Base-by-base conservation (phyloP, 805 yeast species). In the Cyberlindnera maclurae region DNA sequence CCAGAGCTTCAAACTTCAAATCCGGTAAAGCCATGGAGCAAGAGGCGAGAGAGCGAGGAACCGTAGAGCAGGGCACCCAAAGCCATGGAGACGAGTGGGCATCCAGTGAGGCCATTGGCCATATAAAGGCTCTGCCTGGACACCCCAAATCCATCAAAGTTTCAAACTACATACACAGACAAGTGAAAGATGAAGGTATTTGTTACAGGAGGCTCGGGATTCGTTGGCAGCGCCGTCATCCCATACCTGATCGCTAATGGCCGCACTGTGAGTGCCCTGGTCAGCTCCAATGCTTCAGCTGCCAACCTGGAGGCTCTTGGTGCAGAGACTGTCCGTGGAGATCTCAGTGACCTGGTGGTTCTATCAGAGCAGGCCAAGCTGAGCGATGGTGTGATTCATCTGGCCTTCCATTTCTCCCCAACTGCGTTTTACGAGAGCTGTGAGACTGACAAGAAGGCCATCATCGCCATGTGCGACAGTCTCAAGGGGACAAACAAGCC, bases 151-250 rank as follows among this genome's bases (percentile, higher is more conserved):
- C n/a, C n/a, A n/a, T n/a, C n/a, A n/a, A n/a, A n/a, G n/a, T n/a
- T n/a, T n/a, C n/a, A n/a, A n/a, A n/a, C n/a, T n/a, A n/a, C n/a
- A n/a, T n/a, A n/a, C n/a, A n/a, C n/a, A n/a, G n/a, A n/a, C n/a
- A n/a, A n/a, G n/a, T n/a, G n/a, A n/a, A n/a, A n/a, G n/a, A 52
- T 54, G 54, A 60, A 54, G 38, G 50, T 52, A 13, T 62, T 63
- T 45, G 52, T 64, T 27, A 62, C 68, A 15, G 67, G 68, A 26
- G 67, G 52, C 16, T 44, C 64, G 5, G 67, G 68, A 0, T 62
- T 52, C 38, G 45, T 63, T 30, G 69, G 68, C 1, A 27, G 51
- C 0, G 38, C 39, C 2, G 49, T 57, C 13, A 41, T 52, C 17
- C 33, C 50, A 17, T 52, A 46, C 16, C 40, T 63, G 10, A 26